A percentile compares a stretch with the other conserved stretches of the same genome.
phyloP scores from a whole-genome alignment of 768 basidiomycete genomes.

The Tulasnella sp. region DNA sequence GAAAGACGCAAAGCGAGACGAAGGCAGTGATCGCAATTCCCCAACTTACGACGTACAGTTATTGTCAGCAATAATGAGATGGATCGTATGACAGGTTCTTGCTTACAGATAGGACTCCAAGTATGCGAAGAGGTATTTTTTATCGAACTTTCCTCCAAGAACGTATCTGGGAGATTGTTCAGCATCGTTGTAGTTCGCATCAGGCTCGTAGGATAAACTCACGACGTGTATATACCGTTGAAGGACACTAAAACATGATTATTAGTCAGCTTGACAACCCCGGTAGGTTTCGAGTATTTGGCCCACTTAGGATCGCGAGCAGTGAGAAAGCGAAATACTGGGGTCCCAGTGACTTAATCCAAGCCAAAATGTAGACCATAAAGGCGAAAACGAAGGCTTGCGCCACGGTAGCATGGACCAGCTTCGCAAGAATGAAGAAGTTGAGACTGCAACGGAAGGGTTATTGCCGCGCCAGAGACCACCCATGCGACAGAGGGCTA shows the following conservation, averaged over 20 bases:
- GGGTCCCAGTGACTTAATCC: constrained; percentile 24
- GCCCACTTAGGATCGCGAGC: constrained; percentile 25
- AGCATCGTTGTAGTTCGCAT: neutral
- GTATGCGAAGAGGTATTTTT: constrained; percentile 24
- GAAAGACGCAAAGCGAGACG: constrained; percentile 26
- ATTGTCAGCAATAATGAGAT: neutral
- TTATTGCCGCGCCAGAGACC: no score
- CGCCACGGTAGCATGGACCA: constrained; percentile 23
- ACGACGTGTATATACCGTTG: constrained; percentile 22
- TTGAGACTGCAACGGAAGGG: constrained; percentile 1
- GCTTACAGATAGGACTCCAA: constrained; percentile 22
- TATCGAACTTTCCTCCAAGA: constrained; percentile 19
- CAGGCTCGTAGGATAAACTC: neutral
- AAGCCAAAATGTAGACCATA: constrained; percentile 25
- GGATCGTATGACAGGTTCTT: neutral
- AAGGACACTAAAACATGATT: neutral
- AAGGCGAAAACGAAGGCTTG: constrained; percentile 26
- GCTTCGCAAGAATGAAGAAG: constrained; percentile 27
- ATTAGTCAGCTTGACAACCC: neutral
- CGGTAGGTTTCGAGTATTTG: constrained; percentile 18
- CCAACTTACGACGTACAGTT: constrained; percentile 19
- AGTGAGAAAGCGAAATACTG: constrained; percentile 25
- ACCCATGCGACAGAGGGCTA: constrained; percentile 3
- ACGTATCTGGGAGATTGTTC: neutral
- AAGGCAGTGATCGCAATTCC: constrained; percentile 25